Conservation (phyloP, 2,329 filamentous ascomycete genomes). For the Fusarium decemcellulare region DNA sequence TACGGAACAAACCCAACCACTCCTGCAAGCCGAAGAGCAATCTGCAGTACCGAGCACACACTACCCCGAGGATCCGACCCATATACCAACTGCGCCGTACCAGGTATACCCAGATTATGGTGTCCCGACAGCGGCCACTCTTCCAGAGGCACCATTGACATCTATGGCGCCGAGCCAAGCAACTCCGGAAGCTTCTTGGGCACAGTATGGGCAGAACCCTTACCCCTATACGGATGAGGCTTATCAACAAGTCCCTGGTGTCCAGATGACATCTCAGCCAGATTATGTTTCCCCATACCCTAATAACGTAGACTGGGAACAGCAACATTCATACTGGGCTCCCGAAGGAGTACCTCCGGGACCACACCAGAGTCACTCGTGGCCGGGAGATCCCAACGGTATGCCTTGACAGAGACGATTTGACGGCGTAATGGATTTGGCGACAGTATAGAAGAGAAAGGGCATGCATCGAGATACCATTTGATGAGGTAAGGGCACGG, state of each 20-base stretch:
- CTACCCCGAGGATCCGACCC: background rate
- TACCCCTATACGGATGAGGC: background rate
- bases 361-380: background rate
- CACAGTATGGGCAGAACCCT: background rate
- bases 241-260: background rate
- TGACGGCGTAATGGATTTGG: constrained; percentile 4
- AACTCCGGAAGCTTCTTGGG: too few species aligned
- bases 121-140: background rate
- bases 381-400: background rate
- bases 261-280: background rate
- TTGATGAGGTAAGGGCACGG: constrained; percentile 16
- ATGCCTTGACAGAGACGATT: background rate
- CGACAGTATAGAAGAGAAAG: constrained; percentile 10
- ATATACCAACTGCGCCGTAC: background rate
- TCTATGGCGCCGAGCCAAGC: background rate
- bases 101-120: background rate
- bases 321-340: background rate
- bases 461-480: constrained; percentile 33
- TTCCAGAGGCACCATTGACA: background rate
- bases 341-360: background rate
- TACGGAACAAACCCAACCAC: background rate
- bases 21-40: background rate
- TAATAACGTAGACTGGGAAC: background rate
- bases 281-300: background rate
- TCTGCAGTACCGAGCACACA: background rate